Conservation (phyloP, 208 protist genomes). For the Acanthamoeba royreba region DNA sequence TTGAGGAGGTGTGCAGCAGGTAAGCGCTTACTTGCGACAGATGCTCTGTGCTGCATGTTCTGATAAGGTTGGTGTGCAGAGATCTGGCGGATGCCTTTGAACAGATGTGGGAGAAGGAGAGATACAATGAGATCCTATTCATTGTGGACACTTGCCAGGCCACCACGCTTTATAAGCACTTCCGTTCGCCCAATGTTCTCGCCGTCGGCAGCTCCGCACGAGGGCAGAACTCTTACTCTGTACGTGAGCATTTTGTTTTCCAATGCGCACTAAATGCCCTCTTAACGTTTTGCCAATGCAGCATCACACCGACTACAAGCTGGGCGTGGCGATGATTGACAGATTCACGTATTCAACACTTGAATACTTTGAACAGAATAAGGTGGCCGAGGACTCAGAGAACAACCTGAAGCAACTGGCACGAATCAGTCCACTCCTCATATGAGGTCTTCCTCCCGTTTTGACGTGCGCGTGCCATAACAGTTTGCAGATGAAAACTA, state of each 20-base stretch:
- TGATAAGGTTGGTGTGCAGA: background rate
- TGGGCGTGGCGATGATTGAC: constrained; percentile 88
- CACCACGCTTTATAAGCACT: constrained; percentile 48
- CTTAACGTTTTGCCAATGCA: constrained; percentile 21
- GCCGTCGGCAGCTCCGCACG: constrained; percentile 67
- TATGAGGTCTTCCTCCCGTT: background rate
- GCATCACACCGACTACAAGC: constrained; percentile 76
- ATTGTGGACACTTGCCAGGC: constrained; percentile 95
- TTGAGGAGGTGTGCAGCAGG: constrained; percentile 43
- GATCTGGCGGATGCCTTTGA: constrained; percentile 92
- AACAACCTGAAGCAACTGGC: background rate
- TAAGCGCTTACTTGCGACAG: background rate
- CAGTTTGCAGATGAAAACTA: background rate
- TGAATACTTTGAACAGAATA: constrained; percentile 61
- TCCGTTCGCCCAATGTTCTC: constrained; percentile 73
- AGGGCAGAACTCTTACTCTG: constrained; percentile 85
- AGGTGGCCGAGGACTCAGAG: background rate
- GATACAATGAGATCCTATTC: constrained; percentile 91
- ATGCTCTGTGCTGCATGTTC: background rate
- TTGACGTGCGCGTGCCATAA: background rate
- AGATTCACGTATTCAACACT: constrained; percentile 89
- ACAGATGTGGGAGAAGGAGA: constrained; percentile 92
- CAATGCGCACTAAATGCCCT: background rate
- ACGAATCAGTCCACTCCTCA: background rate
- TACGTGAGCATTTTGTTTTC: constrained; percentile 33